Evolutionary conservation across 768 basidiomycete species (phyloP), one percentile per base, ranked within the genome.

Genomic region (Calocera cornea): DNA sequence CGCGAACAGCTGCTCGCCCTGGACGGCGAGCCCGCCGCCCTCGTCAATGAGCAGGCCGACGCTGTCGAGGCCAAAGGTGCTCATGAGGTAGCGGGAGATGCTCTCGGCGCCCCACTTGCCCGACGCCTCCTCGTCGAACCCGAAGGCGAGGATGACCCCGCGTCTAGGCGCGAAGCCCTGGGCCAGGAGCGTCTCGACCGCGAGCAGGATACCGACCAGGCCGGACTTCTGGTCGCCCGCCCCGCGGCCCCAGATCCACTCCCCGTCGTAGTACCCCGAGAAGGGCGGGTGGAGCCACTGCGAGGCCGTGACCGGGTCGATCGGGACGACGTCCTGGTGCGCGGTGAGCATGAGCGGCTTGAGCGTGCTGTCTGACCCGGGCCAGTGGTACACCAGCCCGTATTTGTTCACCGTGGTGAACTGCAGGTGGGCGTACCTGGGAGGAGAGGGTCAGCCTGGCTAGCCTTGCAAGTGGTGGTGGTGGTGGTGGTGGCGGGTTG

Each of bases 21-120:
- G 54, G 14, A 29, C 54, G 7, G 24, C 27, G 14, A 60, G 31
- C 79, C 72, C 75, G 86, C 91, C 84, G 34, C 94, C 93, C 79
- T 97, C 95, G 73, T 97, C 95, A 34, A 97, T 80, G 44, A 97
- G 75, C 73, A 95, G 80, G 0, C 89, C 85, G 73, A 92, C 85
- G 3, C 84, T 82, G 72, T 92, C 76, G 68, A 83, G 74, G 36
- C 92, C 93, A 73, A 89, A 95, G 16, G 78, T 81, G 1, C 80
- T 70, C 64, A 84, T 74, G 31, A 97, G 75, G 44, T 78, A 74
- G 2, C 73, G 36, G 0, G 77, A 77, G 22, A 86, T 77, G 1
- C 72, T 67, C 0, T 68, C 67, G 0, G 84, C 83, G 3, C 83
- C 83, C 79, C 2, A 60, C 31, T 60, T 60, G 2, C 54, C 54